A percentile compares a stretch with the other conserved stretches of the same genome.
phyloP scores from a whole-genome alignment of 306 rosid species.

The Citrullus mucosospermus region DNA sequence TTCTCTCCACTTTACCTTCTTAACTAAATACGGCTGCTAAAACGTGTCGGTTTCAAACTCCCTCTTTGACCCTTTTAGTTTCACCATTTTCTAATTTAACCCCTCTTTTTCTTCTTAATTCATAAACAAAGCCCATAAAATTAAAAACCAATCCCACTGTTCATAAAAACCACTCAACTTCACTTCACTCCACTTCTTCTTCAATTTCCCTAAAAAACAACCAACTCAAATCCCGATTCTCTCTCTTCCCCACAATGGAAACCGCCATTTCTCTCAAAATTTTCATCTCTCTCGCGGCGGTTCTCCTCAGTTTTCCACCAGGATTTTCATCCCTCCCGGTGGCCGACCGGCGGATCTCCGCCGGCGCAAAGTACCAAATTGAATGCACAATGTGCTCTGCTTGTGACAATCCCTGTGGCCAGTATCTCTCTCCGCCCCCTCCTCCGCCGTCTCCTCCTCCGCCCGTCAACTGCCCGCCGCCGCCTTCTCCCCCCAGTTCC shows the following conservation, averaged over 20 bases:
- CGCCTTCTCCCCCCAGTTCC: slow-evolving; percentile 51
- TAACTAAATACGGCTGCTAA: slow-evolving; percentile 10
- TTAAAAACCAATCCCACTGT: background rate
- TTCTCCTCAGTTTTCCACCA: background rate
- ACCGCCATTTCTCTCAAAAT: background rate
- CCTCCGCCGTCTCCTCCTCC: slow-evolving; percentile 14
- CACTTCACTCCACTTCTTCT: background rate
- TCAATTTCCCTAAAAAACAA: background rate
- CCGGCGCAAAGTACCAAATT: slow-evolving; percentile 43
- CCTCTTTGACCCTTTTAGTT: background rate
- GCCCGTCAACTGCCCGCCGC: slow-evolving; percentile 37
- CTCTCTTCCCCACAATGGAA: slow-evolving; percentile 22
- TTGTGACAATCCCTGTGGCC: slow-evolving; percentile 69
- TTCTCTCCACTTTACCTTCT: background rate
- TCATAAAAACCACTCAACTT: background rate
- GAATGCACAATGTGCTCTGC: slow-evolving; percentile 86
- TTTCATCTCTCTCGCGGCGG: background rate
- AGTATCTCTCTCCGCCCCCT: slow-evolving; percentile 39
- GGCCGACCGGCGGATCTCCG: background rate
- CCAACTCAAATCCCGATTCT: background rate
- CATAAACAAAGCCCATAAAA: background rate
- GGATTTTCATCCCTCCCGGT: background rate
- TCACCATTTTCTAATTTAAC: background rate
- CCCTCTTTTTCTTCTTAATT: background rate
- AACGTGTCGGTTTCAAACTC: slow-evolving; percentile 29